A percentile compares a stretch with the other conserved stretches of the same genome.
Evolutionary conservation across 2,329 filamentous ascomycete genomes (phyloP).

Genomic region (Emergomyces africanus): DNA sequence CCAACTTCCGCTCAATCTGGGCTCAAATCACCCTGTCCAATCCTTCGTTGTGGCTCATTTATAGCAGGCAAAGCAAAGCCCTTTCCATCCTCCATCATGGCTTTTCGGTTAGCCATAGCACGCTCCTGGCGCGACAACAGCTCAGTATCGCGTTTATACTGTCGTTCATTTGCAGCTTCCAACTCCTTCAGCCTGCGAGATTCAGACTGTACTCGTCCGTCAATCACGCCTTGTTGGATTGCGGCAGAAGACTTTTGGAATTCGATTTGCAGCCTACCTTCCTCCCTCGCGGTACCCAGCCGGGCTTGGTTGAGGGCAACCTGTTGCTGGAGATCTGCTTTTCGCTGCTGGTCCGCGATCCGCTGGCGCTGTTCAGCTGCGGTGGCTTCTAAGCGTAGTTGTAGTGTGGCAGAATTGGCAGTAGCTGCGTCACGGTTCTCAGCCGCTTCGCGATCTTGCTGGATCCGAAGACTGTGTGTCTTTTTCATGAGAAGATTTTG

Average conservation of each 20-base stretch:
- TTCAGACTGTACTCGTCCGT: constrained; percentile 7
- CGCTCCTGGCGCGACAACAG: constrained; percentile 8
- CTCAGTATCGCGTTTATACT: constrained; percentile 10
- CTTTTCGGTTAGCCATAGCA: constrained; percentile 5
- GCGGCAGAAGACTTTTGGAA: constrained; percentile 4
- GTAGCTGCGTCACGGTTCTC: constrained; percentile 6
- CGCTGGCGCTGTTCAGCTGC: constrained; percentile 5
- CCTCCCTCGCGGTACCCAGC: constrained; percentile 6
- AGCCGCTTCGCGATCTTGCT: constrained; percentile 9
- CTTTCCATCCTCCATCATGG: constrained; percentile 1
- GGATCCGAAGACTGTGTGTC: constrained; percentile 8
- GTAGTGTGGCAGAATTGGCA: constrained; percentile 6
- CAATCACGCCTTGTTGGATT: constrained; percentile 7
- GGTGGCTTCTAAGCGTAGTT: constrained; percentile 9
- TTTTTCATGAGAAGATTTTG: constrained; percentile 5
- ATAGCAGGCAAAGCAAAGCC: neutral
- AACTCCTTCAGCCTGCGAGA: constrained; percentile 8
- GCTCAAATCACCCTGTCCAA: constrained; percentile 4
- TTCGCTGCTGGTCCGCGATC: constrained; percentile 5
- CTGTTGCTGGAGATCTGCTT: constrained; percentile 7
- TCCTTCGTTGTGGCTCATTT: neutral
- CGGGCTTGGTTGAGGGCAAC: constrained; percentile 7
- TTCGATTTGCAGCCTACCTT: constrained; percentile 7
- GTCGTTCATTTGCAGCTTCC: constrained; percentile 9
- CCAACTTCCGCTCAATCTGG: constrained; percentile 7